phyloP scores from a whole-genome alignment of 192 early-diverging fungal genomes.

The Coemansia sp. region DNA sequence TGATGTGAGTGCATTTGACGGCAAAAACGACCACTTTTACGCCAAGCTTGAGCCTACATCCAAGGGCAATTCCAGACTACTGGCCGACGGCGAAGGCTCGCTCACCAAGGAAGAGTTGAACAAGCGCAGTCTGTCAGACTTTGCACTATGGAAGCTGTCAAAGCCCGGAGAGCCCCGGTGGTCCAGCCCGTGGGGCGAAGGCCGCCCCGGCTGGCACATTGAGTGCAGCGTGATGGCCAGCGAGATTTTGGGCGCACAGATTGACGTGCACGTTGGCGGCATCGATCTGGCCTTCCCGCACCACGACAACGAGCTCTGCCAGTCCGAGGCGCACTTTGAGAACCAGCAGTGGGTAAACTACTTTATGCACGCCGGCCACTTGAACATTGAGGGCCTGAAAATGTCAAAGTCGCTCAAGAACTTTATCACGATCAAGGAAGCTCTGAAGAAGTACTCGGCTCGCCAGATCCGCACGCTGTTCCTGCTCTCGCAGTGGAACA shows the following conservation, averaged over 20 bases:
- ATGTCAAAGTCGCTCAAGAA: conserved; percentile 99
- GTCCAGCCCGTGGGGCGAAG: conserved; percentile 89
- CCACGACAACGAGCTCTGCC: conserved; percentile 97
- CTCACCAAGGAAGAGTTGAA: conserved; percentile 65
- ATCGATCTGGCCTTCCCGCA: conserved; percentile 97
- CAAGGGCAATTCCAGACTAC: conserved; percentile 72
- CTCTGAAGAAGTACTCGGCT: conserved; percentile 74
- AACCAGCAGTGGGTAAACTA: conserved; percentile 98
- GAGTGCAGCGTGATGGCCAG: conserved; percentile 99
- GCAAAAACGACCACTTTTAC: conserved; percentile 81
- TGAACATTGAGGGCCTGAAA: conserved; percentile 93
- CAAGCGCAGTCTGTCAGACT: conserved; percentile 77
- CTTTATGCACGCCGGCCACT: conserved; percentile 94
- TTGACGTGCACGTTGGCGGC: conserved; percentile 97
- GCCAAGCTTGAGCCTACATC: conserved; percentile 93
- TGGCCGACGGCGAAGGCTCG: conserved; percentile 87
- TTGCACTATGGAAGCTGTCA: conserved; percentile 94
- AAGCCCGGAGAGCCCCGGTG: conserved; percentile 94
- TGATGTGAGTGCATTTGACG: conserved; percentile 82
- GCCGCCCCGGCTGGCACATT: conserved; percentile 99
- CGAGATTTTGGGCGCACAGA: conserved; percentile 78
- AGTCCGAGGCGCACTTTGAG: conserved; percentile 88
- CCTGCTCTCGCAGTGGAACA: conserved; percentile 84
- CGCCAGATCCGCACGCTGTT: conserved; percentile 90
- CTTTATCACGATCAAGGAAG: conserved; percentile 92